Evolutionary conservation across 1,284 basidiomycete species (phyloP).

Genomic region (Golubevia pallescens): DNA sequence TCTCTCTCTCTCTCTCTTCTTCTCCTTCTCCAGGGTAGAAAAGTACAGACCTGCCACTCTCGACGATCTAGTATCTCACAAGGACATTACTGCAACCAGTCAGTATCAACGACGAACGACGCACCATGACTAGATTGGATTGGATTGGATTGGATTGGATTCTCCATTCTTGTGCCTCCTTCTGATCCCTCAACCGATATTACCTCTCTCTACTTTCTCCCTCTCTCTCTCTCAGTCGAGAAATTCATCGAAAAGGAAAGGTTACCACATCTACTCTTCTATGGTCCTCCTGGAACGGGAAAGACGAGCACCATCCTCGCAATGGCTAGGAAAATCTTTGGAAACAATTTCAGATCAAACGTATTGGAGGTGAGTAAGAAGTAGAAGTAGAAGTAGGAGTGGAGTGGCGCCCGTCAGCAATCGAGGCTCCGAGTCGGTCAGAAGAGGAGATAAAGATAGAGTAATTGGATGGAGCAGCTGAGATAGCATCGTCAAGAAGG

Average conservation of each 20-base stretch:
- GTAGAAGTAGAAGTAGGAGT: background rate
- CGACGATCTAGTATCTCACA: slow-evolving; percentile 59
- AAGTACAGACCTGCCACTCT: slow-evolving; percentile 58
- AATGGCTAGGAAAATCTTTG: slow-evolving; percentile 91
- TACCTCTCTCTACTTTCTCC: background rate
- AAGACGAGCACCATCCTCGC: slow-evolving; percentile 99
- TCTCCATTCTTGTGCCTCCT: slow-evolving; percentile 10
- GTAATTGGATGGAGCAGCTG: too few relatives aligned
- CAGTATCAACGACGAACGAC: slow-evolving; percentile 7
- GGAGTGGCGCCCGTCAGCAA: too few relatives aligned
- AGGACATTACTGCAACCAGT: slow-evolving; percentile 56
- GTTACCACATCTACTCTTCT: slow-evolving; percentile 93
- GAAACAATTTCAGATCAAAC: slow-evolving; percentile 79
- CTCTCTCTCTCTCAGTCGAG: slow-evolving; percentile 73
- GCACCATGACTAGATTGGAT: too few relatives aligned
- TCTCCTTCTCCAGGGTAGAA: slow-evolving; percentile 42
- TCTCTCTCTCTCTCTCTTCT: too few relatives aligned
- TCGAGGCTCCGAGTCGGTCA: too few relatives aligned
- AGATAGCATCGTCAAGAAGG: too few relatives aligned
- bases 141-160: background rate
- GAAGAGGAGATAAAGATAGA: too few relatives aligned
- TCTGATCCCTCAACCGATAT: background rate
- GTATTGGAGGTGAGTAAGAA: slow-evolving; percentile 80
- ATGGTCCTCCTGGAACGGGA: slow-evolving; percentile 94
- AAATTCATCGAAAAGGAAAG: slow-evolving; percentile 94